Evolutionary conservation across 2,329 filamentous ascomycete genomes (phyloP).

Genomic region (Aspergillus terreus): DNA sequence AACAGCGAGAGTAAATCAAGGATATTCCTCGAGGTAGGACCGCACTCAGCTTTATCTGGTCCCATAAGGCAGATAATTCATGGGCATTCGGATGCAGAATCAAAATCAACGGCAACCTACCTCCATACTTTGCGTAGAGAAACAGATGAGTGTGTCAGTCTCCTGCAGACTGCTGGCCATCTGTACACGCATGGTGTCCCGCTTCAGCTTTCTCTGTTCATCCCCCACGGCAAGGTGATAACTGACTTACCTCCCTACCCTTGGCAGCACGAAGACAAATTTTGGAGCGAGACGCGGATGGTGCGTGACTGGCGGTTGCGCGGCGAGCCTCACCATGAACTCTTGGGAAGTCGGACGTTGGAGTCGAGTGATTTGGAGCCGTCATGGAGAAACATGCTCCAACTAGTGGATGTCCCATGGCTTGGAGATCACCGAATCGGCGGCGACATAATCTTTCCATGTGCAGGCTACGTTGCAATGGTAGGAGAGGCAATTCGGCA

Average conservation of each 20-base stretch:
- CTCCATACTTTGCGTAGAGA: constrained; percentile 6
- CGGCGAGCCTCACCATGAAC: constrained; percentile 22
- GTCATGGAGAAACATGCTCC: constrained; percentile 26
- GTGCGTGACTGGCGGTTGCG: constrained; percentile 19
- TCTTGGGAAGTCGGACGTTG: constrained; percentile 22
- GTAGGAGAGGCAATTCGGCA: constrained; percentile 20
- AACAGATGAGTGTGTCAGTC: neutral
- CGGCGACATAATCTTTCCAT: constrained; percentile 20
- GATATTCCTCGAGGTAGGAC: constrained; percentile 23
- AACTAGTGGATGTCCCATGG: constrained; percentile 25
- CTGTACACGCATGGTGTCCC: constrained; percentile 6
- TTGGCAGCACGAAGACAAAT: constrained; percentile 18
- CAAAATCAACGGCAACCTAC: neutral
- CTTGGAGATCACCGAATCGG: constrained; percentile 26
- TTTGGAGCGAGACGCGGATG: constrained; percentile 19
- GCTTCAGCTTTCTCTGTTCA: constrained; percentile 1
- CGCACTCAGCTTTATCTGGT: constrained; percentile 21
- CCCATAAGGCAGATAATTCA: constrained; percentile 20
- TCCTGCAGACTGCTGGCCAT: constrained; percentile 10
- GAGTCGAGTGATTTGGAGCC: constrained; percentile 22
- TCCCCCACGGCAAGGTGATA: constrained; percentile 5
- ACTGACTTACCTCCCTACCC: constrained; percentile 21
- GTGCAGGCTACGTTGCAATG: constrained; percentile 23
- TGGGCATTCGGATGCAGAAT: neutral
- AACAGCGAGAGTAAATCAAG: neutral